These are phyloP conservation scores for Plantago ovata DNA, from an alignment of 257 asterid species.

Conservation along the genomic window DNA sequence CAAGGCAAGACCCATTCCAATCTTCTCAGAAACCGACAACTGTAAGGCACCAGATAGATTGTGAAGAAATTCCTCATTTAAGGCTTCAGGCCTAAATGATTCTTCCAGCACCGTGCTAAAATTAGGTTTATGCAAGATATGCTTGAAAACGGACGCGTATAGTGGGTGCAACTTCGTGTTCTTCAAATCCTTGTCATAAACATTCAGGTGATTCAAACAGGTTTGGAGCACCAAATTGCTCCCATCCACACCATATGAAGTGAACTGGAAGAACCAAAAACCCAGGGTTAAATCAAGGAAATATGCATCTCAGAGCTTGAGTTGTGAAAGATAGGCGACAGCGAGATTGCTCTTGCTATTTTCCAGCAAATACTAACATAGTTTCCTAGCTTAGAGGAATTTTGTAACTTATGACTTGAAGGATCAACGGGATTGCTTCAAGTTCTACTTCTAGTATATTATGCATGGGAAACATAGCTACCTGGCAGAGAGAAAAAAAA, in stretches of 20 bases:
- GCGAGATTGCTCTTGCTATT: background rate
- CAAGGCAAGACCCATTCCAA: conserved; percentile 84
- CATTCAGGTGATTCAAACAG: conserved; percentile 61
- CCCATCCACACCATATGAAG: conserved; percentile 64
- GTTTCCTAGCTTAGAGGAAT: background rate
- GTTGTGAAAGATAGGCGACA: background rate
- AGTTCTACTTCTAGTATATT: too few relatives aligned
- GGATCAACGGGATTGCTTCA: background rate
- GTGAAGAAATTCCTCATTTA: conserved; percentile 69
- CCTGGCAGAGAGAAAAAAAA: background rate
- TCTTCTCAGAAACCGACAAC: conserved; percentile 61
- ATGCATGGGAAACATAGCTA: background rate
- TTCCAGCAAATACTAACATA: background rate
- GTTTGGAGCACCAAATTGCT: conserved; percentile 69
- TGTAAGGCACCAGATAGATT: conserved; percentile 57
- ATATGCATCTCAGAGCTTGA: background rate
- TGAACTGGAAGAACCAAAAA: conserved; percentile 44
- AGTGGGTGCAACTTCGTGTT: conserved; percentile 55
- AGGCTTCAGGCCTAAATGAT: conserved; percentile 46
- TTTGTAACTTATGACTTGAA: background rate
- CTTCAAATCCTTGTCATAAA: conserved; percentile 56
- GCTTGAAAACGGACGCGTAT: conserved; percentile 61
- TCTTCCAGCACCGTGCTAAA: conserved; percentile 70
- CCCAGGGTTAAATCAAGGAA: background rate
- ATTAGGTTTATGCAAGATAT: conserved; percentile 70